Conservation (phyloP, 768 basidiomycete genomes). For the Dioszegia crocea region DNA sequence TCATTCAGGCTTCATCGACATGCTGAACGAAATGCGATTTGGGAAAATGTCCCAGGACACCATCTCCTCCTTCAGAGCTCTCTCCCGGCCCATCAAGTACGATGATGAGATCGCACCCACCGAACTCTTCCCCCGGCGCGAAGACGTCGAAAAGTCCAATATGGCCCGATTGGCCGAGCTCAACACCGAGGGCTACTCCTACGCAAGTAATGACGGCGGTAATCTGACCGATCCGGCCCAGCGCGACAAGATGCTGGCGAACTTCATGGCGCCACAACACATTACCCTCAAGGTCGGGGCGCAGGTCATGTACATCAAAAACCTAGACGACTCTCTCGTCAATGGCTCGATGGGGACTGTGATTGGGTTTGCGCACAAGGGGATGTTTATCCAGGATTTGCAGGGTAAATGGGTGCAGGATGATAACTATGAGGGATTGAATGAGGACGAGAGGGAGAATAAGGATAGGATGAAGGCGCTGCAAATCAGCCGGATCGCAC, state of each 20-base stretch:
- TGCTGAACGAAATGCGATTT: constrained; percentile 98
- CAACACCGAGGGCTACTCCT: constrained; percentile 57
- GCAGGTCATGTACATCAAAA: constrained; percentile 97
- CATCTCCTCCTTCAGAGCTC: constrained; percentile 63
- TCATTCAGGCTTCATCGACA: constrained; percentile 74
- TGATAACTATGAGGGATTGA: constrained; percentile 42
- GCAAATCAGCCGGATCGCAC: constrained; percentile 38
- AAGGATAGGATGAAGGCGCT: constrained; percentile 33
- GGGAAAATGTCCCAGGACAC: constrained; percentile 66
- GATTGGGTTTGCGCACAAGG: constrained; percentile 58
- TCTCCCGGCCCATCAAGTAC: constrained; percentile 70
- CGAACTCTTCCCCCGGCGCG: constrained; percentile 88
- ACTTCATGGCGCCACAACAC: constrained; percentile 78
- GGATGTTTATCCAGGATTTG: constrained; percentile 25
- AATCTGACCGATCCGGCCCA: constrained; percentile 58
- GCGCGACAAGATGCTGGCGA: constrained; percentile 72
- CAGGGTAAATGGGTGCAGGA: constrained; percentile 49
- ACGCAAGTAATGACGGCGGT: constrained; percentile 64
- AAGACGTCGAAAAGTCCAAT: constrained; percentile 88
- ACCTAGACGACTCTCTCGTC: constrained; percentile 80
- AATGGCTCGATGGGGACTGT: constrained; percentile 92
- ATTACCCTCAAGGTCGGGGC: constrained; percentile 72
- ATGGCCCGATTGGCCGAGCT: constrained; percentile 62
- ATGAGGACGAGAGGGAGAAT: constrained; percentile 50
- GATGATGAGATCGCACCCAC: constrained; percentile 81